Conservation (phyloP, 176 grass and related monocot species). For the Microstegium vimineum region DNA sequence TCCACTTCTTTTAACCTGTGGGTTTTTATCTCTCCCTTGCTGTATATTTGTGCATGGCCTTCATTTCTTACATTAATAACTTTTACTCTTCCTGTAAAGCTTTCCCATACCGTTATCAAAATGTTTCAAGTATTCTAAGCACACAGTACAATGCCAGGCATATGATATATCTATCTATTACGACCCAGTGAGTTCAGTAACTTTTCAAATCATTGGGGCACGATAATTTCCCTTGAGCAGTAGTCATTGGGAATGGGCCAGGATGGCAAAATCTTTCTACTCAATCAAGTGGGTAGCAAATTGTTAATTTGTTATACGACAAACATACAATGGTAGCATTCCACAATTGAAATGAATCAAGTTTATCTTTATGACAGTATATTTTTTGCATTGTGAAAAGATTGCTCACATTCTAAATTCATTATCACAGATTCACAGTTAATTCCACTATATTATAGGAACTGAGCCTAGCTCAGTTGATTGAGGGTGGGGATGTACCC, state of each 20-base stretch:
- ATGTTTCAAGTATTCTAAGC: not conserved
- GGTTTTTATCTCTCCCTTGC: not conserved
- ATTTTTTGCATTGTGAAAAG: slow-evolving; percentile 9
- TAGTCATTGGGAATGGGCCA: not conserved
- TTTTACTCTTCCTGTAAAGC: not conserved
- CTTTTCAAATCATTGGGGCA: not conserved
- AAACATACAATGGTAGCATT: slow-evolving; percentile 5
- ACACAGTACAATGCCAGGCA: not conserved
- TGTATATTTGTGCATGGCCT: not conserved
- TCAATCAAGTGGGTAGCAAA: not conserved
- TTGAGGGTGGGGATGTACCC: not conserved
- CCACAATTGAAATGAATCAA: not conserved
- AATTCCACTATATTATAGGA: not conserved
- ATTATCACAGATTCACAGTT: not conserved
- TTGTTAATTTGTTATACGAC: not conserved
- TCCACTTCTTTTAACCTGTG: not conserved
- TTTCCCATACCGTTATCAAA: not conserved
- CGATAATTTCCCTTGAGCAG: not conserved
- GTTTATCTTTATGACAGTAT: not conserved
- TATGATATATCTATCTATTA: not conserved
- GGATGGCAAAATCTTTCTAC: not conserved
- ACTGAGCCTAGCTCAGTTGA: not conserved
- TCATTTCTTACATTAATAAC: not conserved
- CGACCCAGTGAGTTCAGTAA: not conserved
- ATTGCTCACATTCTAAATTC: not conserved